Base-by-base conservation (phyloP, 83 land plant species). In the Diphasiastrum complanatum region DNA sequence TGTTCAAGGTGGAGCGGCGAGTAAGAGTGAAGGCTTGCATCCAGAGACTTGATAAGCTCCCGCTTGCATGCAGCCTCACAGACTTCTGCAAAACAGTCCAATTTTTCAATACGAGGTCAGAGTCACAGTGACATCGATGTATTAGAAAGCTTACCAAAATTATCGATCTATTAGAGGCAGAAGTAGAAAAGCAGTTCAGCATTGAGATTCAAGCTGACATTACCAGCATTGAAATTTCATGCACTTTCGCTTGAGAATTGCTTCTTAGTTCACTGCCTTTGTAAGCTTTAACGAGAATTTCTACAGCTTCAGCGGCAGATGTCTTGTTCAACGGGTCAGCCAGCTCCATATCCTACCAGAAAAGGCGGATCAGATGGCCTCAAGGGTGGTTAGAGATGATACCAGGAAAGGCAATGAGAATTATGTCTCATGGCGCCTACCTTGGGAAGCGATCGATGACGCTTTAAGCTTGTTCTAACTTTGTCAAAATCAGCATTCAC, bases 401-500 rank as follows among this genome's bases (percentile, higher is more conserved):
- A 83, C 86, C 79, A 80, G 58, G 10, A 72, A 29, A 60, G 73
- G 78, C 84, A 83, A 76, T 35, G 83, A 84, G n/a, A n/a, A n/a
- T n/a, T n/a, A n/a, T n/a, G n/a, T n/a, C n/a, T n/a, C n/a, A n/a
- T n/a, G n/a, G n/a, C n/a, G n/a, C n/a, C n/a, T n/a, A n/a, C n/a
- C n/a, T n/a, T n/a, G n/a, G n/a, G n/a, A n/a, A n/a, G n/a, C n/a
- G n/a, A n/a, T n/a, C n/a, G n/a, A n/a, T n/a, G n/a, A 28, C 85
- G 85, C 71, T 84, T 77, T 0, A 84, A 70, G 24, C 83, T 79
- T 4, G 80, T 79, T 60, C 81, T 87, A 1, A 87, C 95, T 66
- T 81, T 84, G 34, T 87, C 95, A 33, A 87, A 87, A 64, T 87
- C 95, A 12, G 85, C 57, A 51, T 87, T 87, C 45, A 87, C 59